phyloP scores from a whole-genome alignment of 345 rosid genomes.

The Dovyalis caffra region DNA sequence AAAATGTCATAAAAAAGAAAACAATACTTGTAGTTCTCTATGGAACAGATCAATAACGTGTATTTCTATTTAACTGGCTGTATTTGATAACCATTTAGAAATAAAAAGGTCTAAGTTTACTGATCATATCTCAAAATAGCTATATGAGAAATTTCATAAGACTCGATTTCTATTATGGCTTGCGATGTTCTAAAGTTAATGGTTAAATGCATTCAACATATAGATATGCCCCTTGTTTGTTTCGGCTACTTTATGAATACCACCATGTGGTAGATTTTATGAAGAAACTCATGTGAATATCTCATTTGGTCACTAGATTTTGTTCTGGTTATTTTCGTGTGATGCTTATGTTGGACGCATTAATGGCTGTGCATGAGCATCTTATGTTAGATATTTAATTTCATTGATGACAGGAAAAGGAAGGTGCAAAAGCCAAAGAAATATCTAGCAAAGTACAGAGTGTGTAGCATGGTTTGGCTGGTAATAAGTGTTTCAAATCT shows the following conservation, averaged over 20 bases:
- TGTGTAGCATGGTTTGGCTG: slow-evolving; percentile 35
- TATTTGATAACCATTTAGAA: background rate
- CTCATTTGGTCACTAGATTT: background rate
- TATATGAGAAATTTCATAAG: no score
- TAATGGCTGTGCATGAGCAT: background rate
- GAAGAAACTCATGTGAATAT: background rate
- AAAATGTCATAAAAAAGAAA: background rate
- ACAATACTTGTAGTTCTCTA: background rate
- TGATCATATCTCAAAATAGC: background rate
- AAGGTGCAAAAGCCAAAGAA: slow-evolving; percentile 42
- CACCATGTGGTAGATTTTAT: background rate
- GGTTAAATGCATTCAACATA: background rate
- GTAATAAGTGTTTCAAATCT: slow-evolving; percentile 2
- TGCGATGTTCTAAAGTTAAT: background rate
- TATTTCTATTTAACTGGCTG: background rate
- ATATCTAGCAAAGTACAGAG: slow-evolving; percentile 47
- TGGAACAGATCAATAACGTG: background rate
- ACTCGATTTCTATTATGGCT: background rate
- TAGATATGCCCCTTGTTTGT: background rate
- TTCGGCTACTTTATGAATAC: background rate
- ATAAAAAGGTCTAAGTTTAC: background rate
- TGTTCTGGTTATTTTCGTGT: background rate
- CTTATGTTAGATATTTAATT: background rate
- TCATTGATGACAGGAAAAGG: slow-evolving; percentile 44
- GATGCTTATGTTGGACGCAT: background rate